These are phyloP conservation scores for Chenopodium formosanum DNA, from an alignment of 148 eudicot species.

Conservation along the genomic window DNA sequence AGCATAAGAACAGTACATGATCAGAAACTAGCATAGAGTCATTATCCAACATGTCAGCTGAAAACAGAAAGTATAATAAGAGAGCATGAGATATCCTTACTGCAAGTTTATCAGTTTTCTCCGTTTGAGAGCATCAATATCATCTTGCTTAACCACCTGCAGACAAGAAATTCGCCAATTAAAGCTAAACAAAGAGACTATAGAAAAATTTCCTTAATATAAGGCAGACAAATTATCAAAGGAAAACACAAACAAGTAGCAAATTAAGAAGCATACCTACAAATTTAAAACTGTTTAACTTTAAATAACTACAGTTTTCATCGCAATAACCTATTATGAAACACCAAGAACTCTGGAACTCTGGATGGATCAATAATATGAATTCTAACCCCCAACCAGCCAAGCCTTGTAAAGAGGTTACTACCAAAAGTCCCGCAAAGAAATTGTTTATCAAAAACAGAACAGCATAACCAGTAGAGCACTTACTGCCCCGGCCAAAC, in stretches of 20 bases:
- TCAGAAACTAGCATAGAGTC: not conserved
- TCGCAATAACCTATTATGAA: not conserved
- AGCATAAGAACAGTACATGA: not conserved
- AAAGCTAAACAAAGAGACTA: not conserved
- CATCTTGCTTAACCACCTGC: slow-evolving; percentile 61
- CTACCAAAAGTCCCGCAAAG: not conserved
- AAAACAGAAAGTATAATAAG: not conserved
- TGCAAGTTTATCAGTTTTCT: slow-evolving; percentile 76
- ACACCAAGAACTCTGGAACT: not conserved
- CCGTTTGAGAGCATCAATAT: slow-evolving; percentile 66
- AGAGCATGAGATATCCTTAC: slow-evolving; percentile 37
- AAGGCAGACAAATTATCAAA: not conserved
- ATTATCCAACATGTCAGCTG: not conserved
- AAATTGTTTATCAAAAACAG: not conserved
- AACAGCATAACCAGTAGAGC: not conserved
- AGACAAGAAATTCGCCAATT: slow-evolving; percentile 11
- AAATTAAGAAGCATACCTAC: not conserved
- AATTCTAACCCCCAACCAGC: too few species aligned
- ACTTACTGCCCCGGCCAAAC: not conserved
- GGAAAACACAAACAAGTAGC: not conserved
- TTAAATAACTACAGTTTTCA: not conserved
- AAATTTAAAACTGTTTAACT: not conserved
- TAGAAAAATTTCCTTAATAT: not conserved
- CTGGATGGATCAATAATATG: too few species aligned
- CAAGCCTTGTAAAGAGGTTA: not conserved